Evolutionary conservation across 148 eudicot species (phyloP), one percentile per base, ranked within the genome.

Genomic region (Hydrangea macrophylla): DNA sequence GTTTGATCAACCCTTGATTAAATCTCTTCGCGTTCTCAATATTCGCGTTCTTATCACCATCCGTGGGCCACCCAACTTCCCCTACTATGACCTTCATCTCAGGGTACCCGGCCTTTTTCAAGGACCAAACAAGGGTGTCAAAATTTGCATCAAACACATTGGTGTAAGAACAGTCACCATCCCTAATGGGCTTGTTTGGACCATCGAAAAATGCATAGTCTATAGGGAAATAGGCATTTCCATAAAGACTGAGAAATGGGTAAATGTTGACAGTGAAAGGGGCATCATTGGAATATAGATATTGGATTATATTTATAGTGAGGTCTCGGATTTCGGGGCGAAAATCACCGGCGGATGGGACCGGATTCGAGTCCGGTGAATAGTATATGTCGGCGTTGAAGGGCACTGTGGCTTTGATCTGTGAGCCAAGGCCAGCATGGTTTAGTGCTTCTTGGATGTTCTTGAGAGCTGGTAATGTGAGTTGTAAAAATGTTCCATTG

Each of bases 21-120:
- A 95, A 95, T 65, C 90, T 79, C 73, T 80, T 78, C 2, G 99
- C 99, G 55, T 80, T 87, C 22, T 80, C 75, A 2, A 69, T 44
- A 65, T 87, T 95, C 1, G 99, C 99, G 26, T 75, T 58, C 58
- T 78, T 80, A 55, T 95, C 83, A 0, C 99, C 99, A 40, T 95
- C 97, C 1, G 99, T 95, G 0, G 99, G 99, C 99, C 99, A 95
- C n/a, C 99, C 99, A 1, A 95, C 92, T 74, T 95, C 99, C 31
- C 99, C 99, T 1, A 95, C 80, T n/a, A 87, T 62, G 68, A 95
- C 83, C 60, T 86, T 87, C 81, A 91, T 77, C 12, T 91, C 94
- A 36, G 96, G 87, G 60, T 72, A 91, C 27, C 97, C 99, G 1
- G 93, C 85, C 67, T 82, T 95, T 37, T 36, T 80, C 70, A 95